Base-by-base conservation (phyloP, 1,284 basidiomycete genomes). In the Marasmius tenuissimus region DNA sequence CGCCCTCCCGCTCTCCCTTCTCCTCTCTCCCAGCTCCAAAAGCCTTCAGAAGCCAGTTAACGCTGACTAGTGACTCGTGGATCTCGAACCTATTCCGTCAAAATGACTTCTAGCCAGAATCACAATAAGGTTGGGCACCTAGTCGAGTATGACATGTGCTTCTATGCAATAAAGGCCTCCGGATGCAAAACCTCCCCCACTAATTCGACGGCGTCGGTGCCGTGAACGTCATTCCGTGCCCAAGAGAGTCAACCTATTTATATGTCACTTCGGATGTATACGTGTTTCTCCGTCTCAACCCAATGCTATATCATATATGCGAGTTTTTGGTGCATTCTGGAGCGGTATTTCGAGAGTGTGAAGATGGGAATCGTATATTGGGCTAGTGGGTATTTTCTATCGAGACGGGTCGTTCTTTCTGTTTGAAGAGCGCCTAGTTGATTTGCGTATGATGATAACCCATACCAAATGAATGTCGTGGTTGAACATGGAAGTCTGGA, bases 261-360 rank as follows among this genome's bases (percentile, higher is more conserved):
- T n/a, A n/a, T n/a, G n/a, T n/a, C n/a, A n/a, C 57, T 78, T 77
- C 66, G 91, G 85, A 89, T 48, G 90, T 79, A 69, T 84, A 86
- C 68, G 89, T 85, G 72, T 82, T 82, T 90, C 12, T 89, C 70
- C 50, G 82, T 79, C 51, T 81, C 79, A 62, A 84, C 82, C 11
- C 76, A 47, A 70, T 75, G 69, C 84, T 77, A 85, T 85, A 91
- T 8, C 75, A 71, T 55, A 80, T 89, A 71, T 57, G 73, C 71
- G 33, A 75, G 74, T 68, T 89, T 89, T 62, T 75, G 73, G 9
- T 66, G 68, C 77, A 89, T 82, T 61, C 75, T 70, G 1, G 72
- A 64, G 38, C 76, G 74, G 67, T 91, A 87, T 10, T 49, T 18
- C 8, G 22, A 11, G 16, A 35, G 2, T 47, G 45, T 47, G 9